Base-by-base conservation (phyloP, 2,329 filamentous ascomycete genomes). In the Phaeosphaeriaceae sp. region DNA sequence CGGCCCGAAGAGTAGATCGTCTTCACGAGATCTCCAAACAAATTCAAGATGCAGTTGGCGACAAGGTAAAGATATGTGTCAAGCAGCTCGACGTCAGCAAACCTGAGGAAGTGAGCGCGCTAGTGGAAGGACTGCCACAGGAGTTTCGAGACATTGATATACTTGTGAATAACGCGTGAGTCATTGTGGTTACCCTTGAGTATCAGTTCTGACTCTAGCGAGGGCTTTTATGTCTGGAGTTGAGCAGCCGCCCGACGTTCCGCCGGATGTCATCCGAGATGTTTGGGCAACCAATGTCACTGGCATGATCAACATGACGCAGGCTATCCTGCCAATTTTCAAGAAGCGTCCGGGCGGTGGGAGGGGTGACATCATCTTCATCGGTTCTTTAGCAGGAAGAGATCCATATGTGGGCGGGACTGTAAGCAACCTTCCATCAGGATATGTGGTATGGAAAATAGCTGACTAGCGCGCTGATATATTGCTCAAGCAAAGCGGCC, bases 261-360 rank as follows among this genome's bases (percentile, higher is more conserved):
- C 81, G 6, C 81, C 88, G 61, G 84, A 87, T 46, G 92, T 97
- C 73, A 87, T 96, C 60, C 81, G 88, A 59, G 66, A 87, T 70
- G 96, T 97, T 87, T 89, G 95, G 68, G 79, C 83, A 36, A 97
- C 93, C 42, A 97, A 97, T 70, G 92, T 97, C 42, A 92, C 87
- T 0, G 93, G 93, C 4, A 80, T 97, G 37, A 93, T 97, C 77
- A 89, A 94, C 78, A 90, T 97, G 88, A 97, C 93, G 1, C 93
- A 97, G 78, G 90, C 89, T 18, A 79, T 96, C 39, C 74, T 97
- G 15, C 85, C 88, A 36, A 85, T 91, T 68, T 94, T 93, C 80
- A 87, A 90, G 74, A 81, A 82, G 63, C 63, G 77, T 52, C 53
- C 70, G 12, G 81, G 92, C 40, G 87, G 89, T 46, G 92, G 91